phyloP scores from a whole-genome alignment of 2,329 filamentous ascomycete genomes.

The Cercospora zeina region DNA sequence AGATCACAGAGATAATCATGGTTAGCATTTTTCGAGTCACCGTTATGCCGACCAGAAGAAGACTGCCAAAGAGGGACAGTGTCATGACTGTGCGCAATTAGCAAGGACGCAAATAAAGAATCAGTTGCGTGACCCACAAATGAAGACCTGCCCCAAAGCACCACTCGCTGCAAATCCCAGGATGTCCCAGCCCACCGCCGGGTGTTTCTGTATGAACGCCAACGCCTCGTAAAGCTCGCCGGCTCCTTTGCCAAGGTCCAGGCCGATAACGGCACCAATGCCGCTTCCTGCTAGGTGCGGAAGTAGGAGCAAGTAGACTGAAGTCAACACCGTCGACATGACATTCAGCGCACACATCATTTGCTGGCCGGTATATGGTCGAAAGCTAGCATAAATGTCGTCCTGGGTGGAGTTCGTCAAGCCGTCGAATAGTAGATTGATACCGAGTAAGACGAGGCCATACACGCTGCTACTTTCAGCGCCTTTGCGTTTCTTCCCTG shows the following conservation, averaged over 20 bases:
- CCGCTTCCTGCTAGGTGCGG: conserved; percentile 72
- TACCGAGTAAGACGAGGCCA: conserved; percentile 77
- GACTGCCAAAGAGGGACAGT: conserved; percentile 83
- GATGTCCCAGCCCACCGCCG: conserved; percentile 80
- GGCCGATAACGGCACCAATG: conserved; percentile 46
- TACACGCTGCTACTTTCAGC: conserved; percentile 64
- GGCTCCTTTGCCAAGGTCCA: conserved; percentile 52
- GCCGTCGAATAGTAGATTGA: conserved; percentile 94
- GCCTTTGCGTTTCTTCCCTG: conserved; percentile 43
- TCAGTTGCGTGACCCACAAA: conserved; percentile 55
- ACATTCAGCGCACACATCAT: conserved; percentile 99
- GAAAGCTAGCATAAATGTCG: conserved; percentile 78
- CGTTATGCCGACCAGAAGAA: conserved; percentile 92
- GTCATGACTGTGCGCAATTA: conserved; percentile 52
- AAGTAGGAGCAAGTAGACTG: conserved; percentile 71
- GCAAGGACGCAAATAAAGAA: not conserved
- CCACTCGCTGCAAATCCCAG: conserved; percentile 87
- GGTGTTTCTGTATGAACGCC: conserved; percentile 76
- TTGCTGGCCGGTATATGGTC: conserved; percentile 83
- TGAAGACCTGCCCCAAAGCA: conserved; percentile 92
- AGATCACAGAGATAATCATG: conserved; percentile 93
- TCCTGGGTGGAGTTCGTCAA: conserved; percentile 97
- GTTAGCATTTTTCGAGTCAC: conserved; percentile 99
- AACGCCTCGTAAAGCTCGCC: conserved; percentile 79
- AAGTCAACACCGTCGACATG: conserved; percentile 76